phyloP scores from a whole-genome alignment of 1,284 basidiomycete species.

The Cutaneotrichosporon cutaneum region DNA sequence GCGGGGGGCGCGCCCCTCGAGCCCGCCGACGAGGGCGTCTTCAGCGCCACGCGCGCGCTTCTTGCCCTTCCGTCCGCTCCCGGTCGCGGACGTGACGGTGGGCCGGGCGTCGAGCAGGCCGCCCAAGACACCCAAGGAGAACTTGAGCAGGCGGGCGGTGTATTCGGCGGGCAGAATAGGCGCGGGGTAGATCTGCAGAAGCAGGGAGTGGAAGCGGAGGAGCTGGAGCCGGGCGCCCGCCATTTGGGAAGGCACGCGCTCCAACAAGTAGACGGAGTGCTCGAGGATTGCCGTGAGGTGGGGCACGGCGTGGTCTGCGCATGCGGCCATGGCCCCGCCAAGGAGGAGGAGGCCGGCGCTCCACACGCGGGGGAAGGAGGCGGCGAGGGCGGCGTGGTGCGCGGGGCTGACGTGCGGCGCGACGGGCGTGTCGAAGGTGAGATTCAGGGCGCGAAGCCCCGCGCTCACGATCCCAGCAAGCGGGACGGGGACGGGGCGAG shows the following conservation, averaged over 20 bases:
- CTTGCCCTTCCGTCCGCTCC: conserved; percentile 59
- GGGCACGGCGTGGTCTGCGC: conserved; percentile 47
- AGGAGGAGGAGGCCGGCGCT: conserved; percentile 40
- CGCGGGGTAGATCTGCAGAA: conserved; percentile 37
- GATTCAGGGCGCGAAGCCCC: conserved; percentile 56
- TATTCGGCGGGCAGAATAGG: conserved; percentile 40
- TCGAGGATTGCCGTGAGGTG: conserved; percentile 46
- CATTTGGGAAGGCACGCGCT: conserved; percentile 36
- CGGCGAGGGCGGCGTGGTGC: conserved; percentile 40
- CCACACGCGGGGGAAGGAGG: conserved; percentile 43
- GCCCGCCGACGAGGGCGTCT: conserved; percentile 68
- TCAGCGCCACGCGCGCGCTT: conserved; percentile 73
- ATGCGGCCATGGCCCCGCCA: conserved; percentile 29
- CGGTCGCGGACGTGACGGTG: neutral
- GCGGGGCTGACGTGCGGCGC: conserved; percentile 43
- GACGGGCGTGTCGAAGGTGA: conserved; percentile 61
- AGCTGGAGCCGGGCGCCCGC: conserved; percentile 38
- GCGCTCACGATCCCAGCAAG: conserved; percentile 58
- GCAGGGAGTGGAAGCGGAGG: conserved; percentile 40
- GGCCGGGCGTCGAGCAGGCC: conserved; percentile 31
- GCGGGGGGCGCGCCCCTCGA: conserved; percentile 56
- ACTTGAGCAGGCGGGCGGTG: conserved; percentile 40
- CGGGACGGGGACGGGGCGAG: conserved; percentile 70
- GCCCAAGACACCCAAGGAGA: conserved; percentile 36
- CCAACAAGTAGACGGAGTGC: conserved; percentile 45